phyloP scores from a whole-genome alignment of 148 eudicot species.

The Camellia japonica region DNA sequence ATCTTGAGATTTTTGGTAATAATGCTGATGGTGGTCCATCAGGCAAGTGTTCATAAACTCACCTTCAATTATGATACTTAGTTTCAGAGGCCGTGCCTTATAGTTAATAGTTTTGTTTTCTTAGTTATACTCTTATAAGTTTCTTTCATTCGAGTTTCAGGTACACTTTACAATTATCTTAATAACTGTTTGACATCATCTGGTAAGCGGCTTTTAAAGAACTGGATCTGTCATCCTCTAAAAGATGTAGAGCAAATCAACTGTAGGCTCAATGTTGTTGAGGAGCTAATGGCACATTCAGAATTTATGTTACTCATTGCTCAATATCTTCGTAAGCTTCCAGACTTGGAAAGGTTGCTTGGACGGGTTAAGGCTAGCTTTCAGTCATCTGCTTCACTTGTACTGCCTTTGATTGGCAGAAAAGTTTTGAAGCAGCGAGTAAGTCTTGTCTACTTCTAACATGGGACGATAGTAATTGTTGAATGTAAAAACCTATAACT shows the following conservation, averaged over 20 bases:
- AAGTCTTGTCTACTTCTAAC: slow-evolving; percentile 26
- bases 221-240: slow-evolving; percentile 94
- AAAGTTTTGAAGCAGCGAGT: slow-evolving; percentile 89
- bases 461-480: background rate
- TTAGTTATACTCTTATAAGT: background rate
- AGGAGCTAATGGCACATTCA: slow-evolving; percentile 49
- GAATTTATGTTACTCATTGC: slow-evolving; percentile 52
- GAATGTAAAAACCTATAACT: no score
- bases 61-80: background rate
- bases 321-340: slow-evolving; percentile 81
- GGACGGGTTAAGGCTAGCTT: slow-evolving; percentile 75
- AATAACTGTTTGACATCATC: slow-evolving; percentile 71
- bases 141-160: slow-evolving; percentile 39
- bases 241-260: slow-evolving; percentile 71
- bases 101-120: background rate
- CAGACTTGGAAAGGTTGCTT: slow-evolving; percentile 90
- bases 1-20: slow-evolving; percentile 86
- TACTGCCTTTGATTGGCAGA: slow-evolving; percentile 72
- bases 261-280: slow-evolving; percentile 76
- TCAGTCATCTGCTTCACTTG: slow-evolving; percentile 66
- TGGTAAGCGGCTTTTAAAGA: slow-evolving; percentile 91
- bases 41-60: slow-evolving; percentile 42
- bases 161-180: slow-evolving; percentile 84
- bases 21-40: slow-evolving; percentile 83
- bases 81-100: background rate